Evolutionary conservation across 805 yeast species (phyloP), one percentile per base, ranked within the genome.

Genomic region (Kodamaea restingae): DNA sequence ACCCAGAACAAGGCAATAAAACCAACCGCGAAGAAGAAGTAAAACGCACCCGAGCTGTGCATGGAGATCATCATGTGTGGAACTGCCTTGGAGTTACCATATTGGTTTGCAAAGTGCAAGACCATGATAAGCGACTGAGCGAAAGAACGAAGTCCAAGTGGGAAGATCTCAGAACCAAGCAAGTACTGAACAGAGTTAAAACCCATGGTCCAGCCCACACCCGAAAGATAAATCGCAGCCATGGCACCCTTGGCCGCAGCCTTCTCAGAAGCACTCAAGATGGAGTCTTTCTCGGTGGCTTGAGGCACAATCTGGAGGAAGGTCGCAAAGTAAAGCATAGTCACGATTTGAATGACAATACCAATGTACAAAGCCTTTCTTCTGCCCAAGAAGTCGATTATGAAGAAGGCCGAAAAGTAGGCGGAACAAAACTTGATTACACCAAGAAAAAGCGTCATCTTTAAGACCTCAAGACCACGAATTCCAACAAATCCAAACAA

Each of bases 71-170:
- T 44, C 58, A 54, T 52, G 42, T 43, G 44, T 12, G 58, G 58
- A 24, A 54, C 41, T 3, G 58, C 58, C 42, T 54, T 54, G 25
- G 57, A 52, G 45, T 54, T 54, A 38, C 58, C 58, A 42, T 49
- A 54, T 44, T 54, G 58, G 47, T 49, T 52, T 9, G 56, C 58
- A 38, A 54, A 54, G 34, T 54, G 58, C 47, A 54, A 52, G 9
- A 54, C 54, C 58, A 54, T 54, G 18, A 51, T 49, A 24, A 47
- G 29, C 15, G 56, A 51, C 30, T 51, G 56, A 8, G 55, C 57
- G 33, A 54, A 51, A 9, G 56, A 50, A 42, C 58, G 54, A 30
- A 51, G 45, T 26, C 47, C 49, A 43, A 54, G 46, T 15, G 57
- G 56, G 44, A 54, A 54, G 20, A 54, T 52, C 27, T 54, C 58